Percentiles rank a stretch among this genome's conserved stretches.
Evolutionary conservation across 2,329 filamentous ascomycete genomes (phyloP).

Genomic region (Berkeleyomyces basicola): DNA sequence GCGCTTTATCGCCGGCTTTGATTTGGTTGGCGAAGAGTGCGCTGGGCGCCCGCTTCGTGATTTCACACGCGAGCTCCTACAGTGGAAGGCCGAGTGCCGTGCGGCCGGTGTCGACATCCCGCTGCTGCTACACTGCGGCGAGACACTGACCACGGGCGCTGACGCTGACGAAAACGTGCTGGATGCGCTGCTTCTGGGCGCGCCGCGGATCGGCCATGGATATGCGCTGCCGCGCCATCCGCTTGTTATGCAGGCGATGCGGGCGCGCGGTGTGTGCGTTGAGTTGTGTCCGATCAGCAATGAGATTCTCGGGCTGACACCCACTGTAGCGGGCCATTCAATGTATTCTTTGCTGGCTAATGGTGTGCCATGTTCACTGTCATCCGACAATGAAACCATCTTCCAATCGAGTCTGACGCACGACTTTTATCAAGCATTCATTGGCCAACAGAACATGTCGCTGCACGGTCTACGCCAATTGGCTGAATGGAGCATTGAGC

Average conservation of each 20-base stretch:
- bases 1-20: constrained; percentile 50
- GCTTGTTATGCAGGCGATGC: constrained; percentile 48
- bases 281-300: constrained; percentile 66
- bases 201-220: constrained; percentile 58
- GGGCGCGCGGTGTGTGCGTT: constrained; percentile 46
- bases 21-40: constrained; percentile 52
- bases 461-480: constrained; percentile 57
- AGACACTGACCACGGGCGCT: constrained; percentile 50
- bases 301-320: constrained; percentile 54
- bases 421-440: constrained; percentile 63
- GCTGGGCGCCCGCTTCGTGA: constrained; percentile 41
- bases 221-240: constrained; percentile 53
- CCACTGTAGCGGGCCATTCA: constrained; percentile 46
- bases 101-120: constrained; percentile 39
- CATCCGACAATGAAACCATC: constrained; percentile 57
- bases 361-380: constrained; percentile 56
- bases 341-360: constrained; percentile 55
- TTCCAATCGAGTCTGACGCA: constrained; percentile 59
- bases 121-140: constrained; percentile 62
- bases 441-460: constrained; percentile 49
- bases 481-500: constrained; percentile 43
- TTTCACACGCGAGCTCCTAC: constrained; percentile 37
- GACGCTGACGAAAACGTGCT: constrained; percentile 51
- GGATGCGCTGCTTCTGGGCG: constrained; percentile 47
- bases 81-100: constrained; percentile 37